A percentile compares a stretch with the other conserved stretches of the same genome.
Evolutionary conservation across 225 moss, liverwort and hornwort genomes (phyloP).

Genomic region (Pseudoscleropodium purum): DNA sequence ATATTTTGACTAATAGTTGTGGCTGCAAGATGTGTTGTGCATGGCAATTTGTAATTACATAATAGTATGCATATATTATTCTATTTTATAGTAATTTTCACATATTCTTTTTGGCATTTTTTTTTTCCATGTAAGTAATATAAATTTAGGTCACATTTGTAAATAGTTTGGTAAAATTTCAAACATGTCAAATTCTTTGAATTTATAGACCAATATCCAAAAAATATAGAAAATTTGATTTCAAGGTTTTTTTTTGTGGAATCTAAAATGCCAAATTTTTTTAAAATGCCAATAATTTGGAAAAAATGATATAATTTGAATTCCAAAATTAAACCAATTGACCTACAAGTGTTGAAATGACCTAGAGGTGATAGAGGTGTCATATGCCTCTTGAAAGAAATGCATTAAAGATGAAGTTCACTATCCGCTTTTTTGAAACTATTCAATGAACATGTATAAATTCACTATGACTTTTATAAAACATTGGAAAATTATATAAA

Average conservation of each 20-base stretch:
- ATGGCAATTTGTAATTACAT: background rate
- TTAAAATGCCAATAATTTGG: background rate
- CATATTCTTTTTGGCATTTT: background rate
- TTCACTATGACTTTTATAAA: too few species aligned
- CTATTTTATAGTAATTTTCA: background rate
- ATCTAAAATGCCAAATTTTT: background rate
- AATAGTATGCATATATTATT: background rate
- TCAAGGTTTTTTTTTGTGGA: background rate
- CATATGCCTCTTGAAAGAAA: accelerated
- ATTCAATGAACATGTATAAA: accelerated
- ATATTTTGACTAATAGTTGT: background rate
- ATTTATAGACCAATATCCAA: background rate
- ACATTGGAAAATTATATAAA: too few species aligned
- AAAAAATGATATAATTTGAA: background rate
- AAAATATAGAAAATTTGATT: background rate
- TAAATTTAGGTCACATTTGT: background rate
- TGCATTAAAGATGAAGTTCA: background rate
- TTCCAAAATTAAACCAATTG: background rate
- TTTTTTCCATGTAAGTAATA: accelerated
- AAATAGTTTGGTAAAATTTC: background rate
- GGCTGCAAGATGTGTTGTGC: background rate
- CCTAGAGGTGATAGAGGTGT: background rate
- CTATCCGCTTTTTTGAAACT: background rate
- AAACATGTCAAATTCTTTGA: too few species aligned
- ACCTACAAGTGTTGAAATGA: background rate